These are phyloP conservation scores for Malus orientalis DNA, from an alignment of 306 rosid genomes.

Conservation along the genomic window DNA sequence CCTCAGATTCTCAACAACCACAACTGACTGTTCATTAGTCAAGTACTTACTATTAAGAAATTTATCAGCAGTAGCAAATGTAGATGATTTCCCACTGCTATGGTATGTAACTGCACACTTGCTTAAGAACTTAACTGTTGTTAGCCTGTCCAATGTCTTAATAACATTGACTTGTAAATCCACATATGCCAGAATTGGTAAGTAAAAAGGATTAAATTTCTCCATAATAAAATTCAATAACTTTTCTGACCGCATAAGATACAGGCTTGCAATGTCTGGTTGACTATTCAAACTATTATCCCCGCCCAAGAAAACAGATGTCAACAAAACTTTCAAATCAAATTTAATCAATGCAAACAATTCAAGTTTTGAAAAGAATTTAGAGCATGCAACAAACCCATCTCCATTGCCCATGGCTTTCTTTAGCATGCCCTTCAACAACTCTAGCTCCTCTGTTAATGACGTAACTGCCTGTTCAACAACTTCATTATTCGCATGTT, in stretches of 20 bases:
- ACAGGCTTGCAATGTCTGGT: slow-evolving; percentile 37
- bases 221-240: slow-evolving; percentile 46
- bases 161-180: slow-evolving; percentile 70
- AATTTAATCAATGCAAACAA: slow-evolving; percentile 64
- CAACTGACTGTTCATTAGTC: slow-evolving; percentile 27
- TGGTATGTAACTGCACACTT: slow-evolving; percentile 43
- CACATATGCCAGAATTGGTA: slow-evolving; percentile 46
- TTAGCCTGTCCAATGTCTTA: slow-evolving; percentile 63
- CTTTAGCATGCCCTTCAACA: slow-evolving; percentile 56
- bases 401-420: slow-evolving; percentile 27
- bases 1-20: slow-evolving; percentile 50
- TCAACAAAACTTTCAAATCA: slow-evolving; percentile 72
- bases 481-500: slow-evolving; percentile 76
- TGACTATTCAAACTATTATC: slow-evolving; percentile 45
- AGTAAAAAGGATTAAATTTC: slow-evolving; percentile 67
- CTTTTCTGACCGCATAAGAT: slow-evolving; percentile 55
- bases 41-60: slow-evolving; percentile 20
- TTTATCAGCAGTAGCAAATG: slow-evolving; percentile 26
- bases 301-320: slow-evolving; percentile 48
- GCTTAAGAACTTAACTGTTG: slow-evolving; percentile 47
- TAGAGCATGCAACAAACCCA: slow-evolving; percentile 23
- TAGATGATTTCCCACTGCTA: slow-evolving; percentile 20
- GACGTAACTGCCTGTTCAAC: slow-evolving; percentile 56
- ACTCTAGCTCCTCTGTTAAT: slow-evolving; percentile 59
- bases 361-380: slow-evolving; percentile 55